These are phyloP conservation scores for Mucor indicus DNA, from an alignment of 371 early-diverging fungal species.

Conservation along the genomic window DNA sequence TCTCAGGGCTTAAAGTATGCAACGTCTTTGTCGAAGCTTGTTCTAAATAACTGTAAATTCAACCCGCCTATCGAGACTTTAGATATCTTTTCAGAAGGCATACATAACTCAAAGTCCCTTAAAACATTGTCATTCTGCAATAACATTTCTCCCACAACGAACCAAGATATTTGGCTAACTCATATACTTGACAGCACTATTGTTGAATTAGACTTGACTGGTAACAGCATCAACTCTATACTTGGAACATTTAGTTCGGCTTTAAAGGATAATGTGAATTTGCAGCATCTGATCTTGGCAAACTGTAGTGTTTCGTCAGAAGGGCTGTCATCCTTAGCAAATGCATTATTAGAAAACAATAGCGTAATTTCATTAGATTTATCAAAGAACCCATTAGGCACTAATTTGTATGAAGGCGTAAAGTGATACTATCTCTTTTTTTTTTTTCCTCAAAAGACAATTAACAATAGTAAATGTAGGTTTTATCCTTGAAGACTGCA, in stretches of 20 bases:
- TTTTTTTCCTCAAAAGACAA: too few species aligned
- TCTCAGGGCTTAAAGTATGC: constrained; percentile 51
- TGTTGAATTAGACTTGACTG: constrained; percentile 49
- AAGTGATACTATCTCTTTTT: too few species aligned
- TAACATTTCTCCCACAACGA: too few species aligned
- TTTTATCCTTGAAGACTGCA: constrained; percentile 62
- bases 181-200: too few species aligned
- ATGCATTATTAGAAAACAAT: constrained; percentile 49
- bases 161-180: too few species aligned
- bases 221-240: constrained; percentile 53
- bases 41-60: constrained; percentile 59
- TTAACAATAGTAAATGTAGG: too few species aligned
- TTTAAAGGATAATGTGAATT: constrained; percentile 43
- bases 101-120: constrained; percentile 48
- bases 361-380: constrained; percentile 44
- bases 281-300: constrained; percentile 44
- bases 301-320: constrained; percentile 54
- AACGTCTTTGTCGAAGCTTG: constrained; percentile 45
- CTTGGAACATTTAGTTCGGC: constrained; percentile 49
- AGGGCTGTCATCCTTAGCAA: constrained; percentile 49
- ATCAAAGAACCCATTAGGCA: constrained; percentile 44
- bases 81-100: constrained; percentile 42
- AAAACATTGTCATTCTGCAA: constrained; percentile 51
- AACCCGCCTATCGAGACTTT: constrained; percentile 37
- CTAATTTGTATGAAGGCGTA: constrained; percentile 44